These are phyloP conservation scores for Cyclostephanos tholiformis DNA, from an alignment of 108 stramenopile genomes.

Conservation along the genomic window DNA sequence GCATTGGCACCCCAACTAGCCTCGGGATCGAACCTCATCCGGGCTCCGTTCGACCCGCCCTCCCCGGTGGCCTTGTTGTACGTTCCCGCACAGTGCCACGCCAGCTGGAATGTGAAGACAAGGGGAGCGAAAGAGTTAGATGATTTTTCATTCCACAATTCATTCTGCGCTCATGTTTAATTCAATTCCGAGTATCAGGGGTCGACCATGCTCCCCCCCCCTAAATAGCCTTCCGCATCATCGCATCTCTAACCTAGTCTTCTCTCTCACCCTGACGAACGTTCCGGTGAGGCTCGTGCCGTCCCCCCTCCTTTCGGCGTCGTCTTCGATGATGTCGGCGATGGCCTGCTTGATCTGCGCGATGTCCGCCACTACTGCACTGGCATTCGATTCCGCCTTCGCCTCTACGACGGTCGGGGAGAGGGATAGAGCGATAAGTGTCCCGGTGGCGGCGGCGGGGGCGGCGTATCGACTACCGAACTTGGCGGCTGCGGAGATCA, in stretches of 20 bases:
- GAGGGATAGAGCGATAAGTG: conserved; percentile 39
- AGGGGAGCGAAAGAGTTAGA: neutral
- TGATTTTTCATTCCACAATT: neutral
- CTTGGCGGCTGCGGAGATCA: conserved; percentile 31
- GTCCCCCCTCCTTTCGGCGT: conserved; percentile 77
- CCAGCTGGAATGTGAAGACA: conserved; percentile 43
- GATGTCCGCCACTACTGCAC: conserved; percentile 58
- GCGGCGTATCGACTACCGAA: conserved; percentile 36
- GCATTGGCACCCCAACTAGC: conserved; percentile 86
- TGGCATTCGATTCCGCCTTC: conserved; percentile 30
- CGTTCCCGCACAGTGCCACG: conserved; percentile 96
- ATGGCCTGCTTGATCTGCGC: conserved; percentile 70
- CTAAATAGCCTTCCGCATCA: neutral
- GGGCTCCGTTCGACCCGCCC: conserved; percentile 94
- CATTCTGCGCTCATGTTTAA: neutral
- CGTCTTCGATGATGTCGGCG: conserved; percentile 72
- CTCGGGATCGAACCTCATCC: conserved; percentile 95
- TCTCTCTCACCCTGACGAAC: conserved; percentile 60
- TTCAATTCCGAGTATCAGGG: too few species aligned
- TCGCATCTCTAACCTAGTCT: neutral
- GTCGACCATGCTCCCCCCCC: neutral
- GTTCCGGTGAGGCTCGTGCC: conserved; percentile 78
- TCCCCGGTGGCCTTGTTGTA: conserved; percentile 70
- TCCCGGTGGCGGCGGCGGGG: conserved; percentile 42
- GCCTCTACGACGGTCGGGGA: conserved; percentile 26